These are phyloP conservation scores for Phytopythium boreale DNA, from an alignment of 352 stramenopile species.

Conservation along the genomic window DNA sequence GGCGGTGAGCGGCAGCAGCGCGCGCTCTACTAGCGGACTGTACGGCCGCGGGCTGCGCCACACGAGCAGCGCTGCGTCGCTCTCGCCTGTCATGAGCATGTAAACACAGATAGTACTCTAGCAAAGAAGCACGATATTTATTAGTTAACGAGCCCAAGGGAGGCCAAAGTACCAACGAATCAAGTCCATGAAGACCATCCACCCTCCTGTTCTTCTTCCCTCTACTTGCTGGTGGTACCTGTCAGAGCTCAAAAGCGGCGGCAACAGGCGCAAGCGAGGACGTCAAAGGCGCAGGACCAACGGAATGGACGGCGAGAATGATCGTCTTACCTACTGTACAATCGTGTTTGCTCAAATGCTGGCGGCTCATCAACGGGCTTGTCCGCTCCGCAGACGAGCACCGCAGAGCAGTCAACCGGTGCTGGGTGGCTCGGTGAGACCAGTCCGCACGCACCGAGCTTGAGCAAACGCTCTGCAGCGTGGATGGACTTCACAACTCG, in stretches of 20 bases:
- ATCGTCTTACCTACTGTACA: too few species aligned
- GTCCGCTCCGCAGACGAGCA: neutral
- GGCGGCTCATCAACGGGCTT: neutral
- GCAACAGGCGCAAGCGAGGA: neutral
- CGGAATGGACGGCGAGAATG: neutral
- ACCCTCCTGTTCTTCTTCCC: neutral
- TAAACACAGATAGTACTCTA: neutral
- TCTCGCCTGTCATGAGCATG: conserved; percentile 4
- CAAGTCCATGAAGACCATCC: neutral
- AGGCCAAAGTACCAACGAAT: neutral
- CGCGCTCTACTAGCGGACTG: neutral
- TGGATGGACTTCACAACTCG: neutral
- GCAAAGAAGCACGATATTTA: neutral
- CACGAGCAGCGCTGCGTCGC: neutral
- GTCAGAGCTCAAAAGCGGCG: too few species aligned
- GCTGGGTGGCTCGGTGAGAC: too few species aligned
- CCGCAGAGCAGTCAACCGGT: neutral
- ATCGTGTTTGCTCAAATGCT: neutral
- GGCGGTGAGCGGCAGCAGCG: neutral
- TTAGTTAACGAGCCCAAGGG: neutral
- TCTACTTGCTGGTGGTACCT: neutral
- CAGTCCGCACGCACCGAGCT: too few species aligned
- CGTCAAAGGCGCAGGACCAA: neutral
- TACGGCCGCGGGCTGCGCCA: neutral
- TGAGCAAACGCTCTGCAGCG: neutral